Percentiles rank a stretch among this genome's conserved stretches.
Conservation (phyloP, 2,329 filamentous ascomycete species). For the Ceratocystis papillata region DNA sequence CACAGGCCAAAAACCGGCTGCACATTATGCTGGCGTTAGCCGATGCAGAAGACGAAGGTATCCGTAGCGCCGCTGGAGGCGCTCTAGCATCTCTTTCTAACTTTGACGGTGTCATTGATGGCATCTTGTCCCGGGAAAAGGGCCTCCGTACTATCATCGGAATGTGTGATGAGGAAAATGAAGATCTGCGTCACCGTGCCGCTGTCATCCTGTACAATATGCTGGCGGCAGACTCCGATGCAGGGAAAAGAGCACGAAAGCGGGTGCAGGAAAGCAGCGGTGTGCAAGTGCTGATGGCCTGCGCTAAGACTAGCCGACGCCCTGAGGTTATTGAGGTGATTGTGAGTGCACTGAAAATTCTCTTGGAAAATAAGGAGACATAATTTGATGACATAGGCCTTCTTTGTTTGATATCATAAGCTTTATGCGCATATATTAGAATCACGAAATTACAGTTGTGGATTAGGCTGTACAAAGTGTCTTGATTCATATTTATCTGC, state of each 20-base stretch:
- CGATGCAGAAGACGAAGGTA: slow-evolving; percentile 71
- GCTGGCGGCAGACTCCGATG: slow-evolving; percentile 53
- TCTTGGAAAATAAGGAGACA: slow-evolving; percentile 39
- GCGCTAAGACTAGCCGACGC: slow-evolving; percentile 56
- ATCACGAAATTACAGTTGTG: too few species aligned
- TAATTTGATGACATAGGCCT: background rate
- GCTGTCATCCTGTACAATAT: slow-evolving; percentile 67
- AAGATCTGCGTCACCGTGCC: slow-evolving; percentile 60
- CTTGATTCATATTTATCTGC: too few species aligned
- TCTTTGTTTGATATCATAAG: background rate
- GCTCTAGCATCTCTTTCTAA: slow-evolving; percentile 75
- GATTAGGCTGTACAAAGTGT: background rate
- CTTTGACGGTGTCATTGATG: slow-evolving; percentile 62
- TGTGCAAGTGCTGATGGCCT: slow-evolving; percentile 56
- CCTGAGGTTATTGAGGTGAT: slow-evolving; percentile 60
- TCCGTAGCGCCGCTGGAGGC: slow-evolving; percentile 74
- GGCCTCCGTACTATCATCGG: slow-evolving; percentile 70
- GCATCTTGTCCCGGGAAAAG: slow-evolving; percentile 57
- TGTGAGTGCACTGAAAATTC: slow-evolving; percentile 59
- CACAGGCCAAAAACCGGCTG: slow-evolving; percentile 60
- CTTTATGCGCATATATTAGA: too few species aligned
- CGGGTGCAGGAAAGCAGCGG: slow-evolving; percentile 53
- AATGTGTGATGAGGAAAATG: slow-evolving; percentile 62
- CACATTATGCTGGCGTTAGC: slow-evolving; percentile 79
- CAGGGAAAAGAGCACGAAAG: slow-evolving; percentile 49